Conservation (phyloP, 169 alveolate species). For the Plasmodium inui region DNA sequence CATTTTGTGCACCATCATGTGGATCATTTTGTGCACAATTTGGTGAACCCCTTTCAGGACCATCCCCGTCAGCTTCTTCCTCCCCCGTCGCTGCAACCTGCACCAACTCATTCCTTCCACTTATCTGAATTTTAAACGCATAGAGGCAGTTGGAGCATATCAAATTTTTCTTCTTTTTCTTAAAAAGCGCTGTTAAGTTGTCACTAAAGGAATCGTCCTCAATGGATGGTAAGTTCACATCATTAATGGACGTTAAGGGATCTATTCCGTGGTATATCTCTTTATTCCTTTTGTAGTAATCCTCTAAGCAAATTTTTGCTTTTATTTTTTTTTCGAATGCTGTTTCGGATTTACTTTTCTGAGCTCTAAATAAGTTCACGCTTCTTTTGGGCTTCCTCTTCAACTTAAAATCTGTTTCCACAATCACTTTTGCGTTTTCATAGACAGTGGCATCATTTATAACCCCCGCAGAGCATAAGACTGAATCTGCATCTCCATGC, state of each 20-base stretch:
- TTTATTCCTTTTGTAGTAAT: constrained; percentile 34
- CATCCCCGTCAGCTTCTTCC: not conserved
- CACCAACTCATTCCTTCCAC: constrained; percentile 3
- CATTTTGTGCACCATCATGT: not conserved
- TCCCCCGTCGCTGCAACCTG: not conserved
- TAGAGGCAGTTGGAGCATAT: constrained; percentile 66
- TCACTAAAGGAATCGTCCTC: constrained; percentile 51
- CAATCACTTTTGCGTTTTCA: not conserved
- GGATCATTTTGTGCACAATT: not conserved
- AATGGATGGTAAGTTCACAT: constrained; percentile 43
- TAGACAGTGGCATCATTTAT: not conserved
- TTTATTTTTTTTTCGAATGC: constrained; percentile 35
- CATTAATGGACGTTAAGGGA: constrained; percentile 6
- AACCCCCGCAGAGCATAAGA: not conserved
- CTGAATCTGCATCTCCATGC: not conserved
- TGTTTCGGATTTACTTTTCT: constrained; percentile 22
- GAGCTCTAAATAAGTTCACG: constrained; percentile 14
- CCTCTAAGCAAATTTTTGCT: constrained; percentile 47
- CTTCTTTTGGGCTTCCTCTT: constrained; percentile 30
- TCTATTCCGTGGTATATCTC: constrained; percentile 51
- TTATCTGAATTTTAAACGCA: constrained; percentile 60
- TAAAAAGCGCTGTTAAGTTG: constrained; percentile 15
- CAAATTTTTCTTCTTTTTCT: constrained; percentile 43
- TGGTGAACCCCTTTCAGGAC: not conserved
- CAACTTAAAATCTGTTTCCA: not conserved